phyloP scores from a whole-genome alignment of 2,329 filamentous ascomycete genomes.

The Scleromitrula shiraiana region DNA sequence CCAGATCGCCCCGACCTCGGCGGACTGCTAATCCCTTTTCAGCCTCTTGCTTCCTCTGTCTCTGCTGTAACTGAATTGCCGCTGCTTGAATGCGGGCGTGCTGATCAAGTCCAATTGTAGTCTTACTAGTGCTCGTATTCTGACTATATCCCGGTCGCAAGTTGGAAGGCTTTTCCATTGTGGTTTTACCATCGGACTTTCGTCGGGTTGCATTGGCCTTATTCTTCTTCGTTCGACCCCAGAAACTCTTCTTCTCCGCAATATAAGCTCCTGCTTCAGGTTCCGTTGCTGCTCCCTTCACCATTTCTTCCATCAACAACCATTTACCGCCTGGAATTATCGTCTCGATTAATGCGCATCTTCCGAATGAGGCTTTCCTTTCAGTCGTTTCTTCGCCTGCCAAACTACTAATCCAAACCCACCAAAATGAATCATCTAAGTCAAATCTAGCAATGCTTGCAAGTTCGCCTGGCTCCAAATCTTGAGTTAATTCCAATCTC shows the following conservation, averaged over 20 bases:
- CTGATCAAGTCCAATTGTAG: conserved; percentile 81
- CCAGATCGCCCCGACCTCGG: conserved; percentile 48
- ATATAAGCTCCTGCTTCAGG: conserved; percentile 82
- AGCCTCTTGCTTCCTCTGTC: conserved; percentile 64
- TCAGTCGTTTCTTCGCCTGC: conserved; percentile 79
- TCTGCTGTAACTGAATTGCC: conserved; percentile 71
- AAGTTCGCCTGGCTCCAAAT: conserved; percentile 83
- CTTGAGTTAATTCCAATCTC: conserved; percentile 57
- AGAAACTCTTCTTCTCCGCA: conserved; percentile 90
- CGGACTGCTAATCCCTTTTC: conserved; percentile 34
- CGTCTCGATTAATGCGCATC: conserved; percentile 89
- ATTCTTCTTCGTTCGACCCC: conserved; percentile 72
- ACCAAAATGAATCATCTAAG: conserved; percentile 96
- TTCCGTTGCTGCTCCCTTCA: conserved; percentile 83
- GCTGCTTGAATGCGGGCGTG: conserved; percentile 90
- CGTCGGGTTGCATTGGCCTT: conserved; percentile 52
- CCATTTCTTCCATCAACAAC: conserved; percentile 93
- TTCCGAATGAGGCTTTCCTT: conserved; percentile 86
- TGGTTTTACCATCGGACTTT: conserved; percentile 61
- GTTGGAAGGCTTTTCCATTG: conserved; percentile 39
- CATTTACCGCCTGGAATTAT: conserved; percentile 72
- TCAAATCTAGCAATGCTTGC: conserved; percentile 83
- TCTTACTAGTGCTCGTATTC: conserved; percentile 54
- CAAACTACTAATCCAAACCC: conserved; percentile 98
- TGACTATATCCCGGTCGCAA: conserved; percentile 33